Base-by-base conservation (phyloP, 2,329 filamentous ascomycete genomes). In the Tolypocladium paradoxum region DNA sequence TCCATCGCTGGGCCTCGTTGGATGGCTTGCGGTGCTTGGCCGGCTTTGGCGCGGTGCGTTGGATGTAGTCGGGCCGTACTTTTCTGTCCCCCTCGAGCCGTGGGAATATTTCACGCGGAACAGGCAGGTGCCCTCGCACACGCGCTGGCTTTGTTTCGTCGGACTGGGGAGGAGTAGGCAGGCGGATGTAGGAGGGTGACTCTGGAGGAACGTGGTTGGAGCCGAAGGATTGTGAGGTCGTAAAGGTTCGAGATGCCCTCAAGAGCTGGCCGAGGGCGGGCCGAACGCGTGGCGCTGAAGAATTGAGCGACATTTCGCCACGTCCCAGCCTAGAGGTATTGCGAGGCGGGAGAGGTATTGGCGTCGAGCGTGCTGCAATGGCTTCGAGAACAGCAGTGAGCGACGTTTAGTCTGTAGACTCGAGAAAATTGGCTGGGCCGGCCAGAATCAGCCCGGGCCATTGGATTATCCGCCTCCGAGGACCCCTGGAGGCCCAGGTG, bases 131-230 rank as follows among this genome's bases (percentile, higher is more conserved):
- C 60, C 93, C 93, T 67, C 90, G 90, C 35, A 90, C 68, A 11
- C 70, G 69, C 2, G 69, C 64, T 2, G 64, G 70, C 56, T 68
- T 71, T 16, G 66, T 66, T 60, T 79, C 74, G 34, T 81, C 77
- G 50, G 85, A 82, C 67, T 96, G 90, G n/a, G 83, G 79, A 49
- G 87, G 80, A 60, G 78, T 77, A 48, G 91, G 92, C 53, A 96
- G 76, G 59, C 89, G 83, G 71, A 97, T 87, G 75, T 87, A 97
- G 58, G 81, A 80, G 48, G 93, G 92, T 36, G 90, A 95, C 67
- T 96, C 88, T 49, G 93, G 92, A 20, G 86, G 85, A 58, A 91
- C 87, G 48, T 75, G 73, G 55, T 81, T 75, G 49, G 71, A 71
- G 64, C 65, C 54, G 63, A 70, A 68, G 48, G 67, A 58, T 50